A percentile compares a stretch with the other conserved stretches of the same genome.
Conservation (phyloP, 2,329 filamentous ascomycete species). For the Pseudopyrenochaeta lycopersici region DNA sequence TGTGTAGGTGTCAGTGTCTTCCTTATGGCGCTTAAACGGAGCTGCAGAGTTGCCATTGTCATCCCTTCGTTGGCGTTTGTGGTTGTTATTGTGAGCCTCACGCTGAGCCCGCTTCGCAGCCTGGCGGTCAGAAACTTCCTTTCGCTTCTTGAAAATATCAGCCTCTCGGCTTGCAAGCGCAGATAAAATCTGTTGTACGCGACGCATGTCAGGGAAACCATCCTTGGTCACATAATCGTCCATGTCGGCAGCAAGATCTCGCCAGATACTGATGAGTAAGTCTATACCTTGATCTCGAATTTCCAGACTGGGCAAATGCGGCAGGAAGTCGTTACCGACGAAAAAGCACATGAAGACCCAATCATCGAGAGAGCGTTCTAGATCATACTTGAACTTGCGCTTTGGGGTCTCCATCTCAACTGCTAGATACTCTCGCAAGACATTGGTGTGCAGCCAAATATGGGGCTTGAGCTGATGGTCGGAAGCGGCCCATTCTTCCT, state of each 20-base stretch:
- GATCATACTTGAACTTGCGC: conserved; percentile 87
- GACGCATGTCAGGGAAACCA: conserved; percentile 85
- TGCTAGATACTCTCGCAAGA: conserved; percentile 91
- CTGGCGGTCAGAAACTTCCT: conserved; percentile 83
- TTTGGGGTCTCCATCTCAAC: conserved; percentile 85
- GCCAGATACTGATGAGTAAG: conserved; percentile 95
- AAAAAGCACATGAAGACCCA: conserved; percentile 99
- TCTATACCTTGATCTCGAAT: conserved; percentile 98
- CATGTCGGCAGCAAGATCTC: conserved; percentile 89
- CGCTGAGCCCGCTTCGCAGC: conserved; percentile 74
- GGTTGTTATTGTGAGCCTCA: conserved; percentile 52
- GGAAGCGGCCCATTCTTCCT: conserved; percentile 50
- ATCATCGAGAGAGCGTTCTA: conserved; percentile 93
- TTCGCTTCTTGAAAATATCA: conserved; percentile 87
- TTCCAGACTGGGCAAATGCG: conserved; percentile 95
- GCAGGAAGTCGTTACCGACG: conserved; percentile 97
- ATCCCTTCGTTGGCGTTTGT: conserved; percentile 44
- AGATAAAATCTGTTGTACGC: conserved; percentile 86
- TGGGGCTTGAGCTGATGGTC: conserved; percentile 79
- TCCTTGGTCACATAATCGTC: conserved; percentile 97
- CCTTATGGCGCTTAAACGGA: conserved; percentile 45
- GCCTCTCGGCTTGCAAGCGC: conserved; percentile 93
- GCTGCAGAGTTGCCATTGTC: conserved; percentile 28
- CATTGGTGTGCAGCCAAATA: conserved; percentile 95
- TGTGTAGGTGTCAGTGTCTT: conserved; percentile 45